Base-by-base conservation (phyloP, 2,329 filamentous ascomycete genomes). In the Calonectria multiphialidica region DNA sequence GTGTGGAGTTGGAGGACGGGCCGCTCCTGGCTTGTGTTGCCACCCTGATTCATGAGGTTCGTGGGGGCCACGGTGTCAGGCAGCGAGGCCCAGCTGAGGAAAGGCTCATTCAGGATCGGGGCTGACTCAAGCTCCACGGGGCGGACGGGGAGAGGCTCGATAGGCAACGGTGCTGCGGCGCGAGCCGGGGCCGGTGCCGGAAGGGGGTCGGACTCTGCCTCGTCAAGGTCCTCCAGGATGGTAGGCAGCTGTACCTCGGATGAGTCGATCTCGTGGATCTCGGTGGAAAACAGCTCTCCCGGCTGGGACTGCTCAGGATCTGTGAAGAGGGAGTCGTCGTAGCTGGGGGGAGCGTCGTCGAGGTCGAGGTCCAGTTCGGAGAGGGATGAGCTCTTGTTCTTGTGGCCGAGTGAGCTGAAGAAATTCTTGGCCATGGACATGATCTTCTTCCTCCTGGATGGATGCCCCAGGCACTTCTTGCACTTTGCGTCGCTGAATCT, bases 251-350 rank as follows among this genome's bases (percentile, higher is more conserved):
- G 78, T 61, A 88, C 79, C 72, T 88, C 85, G 55, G 78, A 81
- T 5, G 88, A 89, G 78, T 89, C 88, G 71, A 90, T 85, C 75
- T 90, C 89, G 71, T 88, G 81, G 55, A 90, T 88, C 79, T 88
- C 87, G 61, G 82, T 87, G 7, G 87, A 85, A 21, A 84, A 85
- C 18, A 90, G 81, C 78, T 90, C 89, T 64, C 82, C 81, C 57
- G 84, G 79, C 23, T 53, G 45, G 37, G 57, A 23, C 5, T 35
- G 65, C 49, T 62, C 42, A 5, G 55, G 67, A 69, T 75, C 80
- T 61, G 81, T 77, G 42, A 81, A 79, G 68, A 87, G 80, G 40
- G 85, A 86, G 49, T 87, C 85, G 78, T 88, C 85, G 78, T 88
- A 89, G 70, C 84, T 86, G 23, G 87, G 86, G 18, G 87, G 86